A percentile compares a stretch with the other conserved stretches of the same genome.
Evolutionary conservation across 2,329 filamentous ascomycete genomes (phyloP).

Genomic region (Mycosphaerella arachidis): DNA sequence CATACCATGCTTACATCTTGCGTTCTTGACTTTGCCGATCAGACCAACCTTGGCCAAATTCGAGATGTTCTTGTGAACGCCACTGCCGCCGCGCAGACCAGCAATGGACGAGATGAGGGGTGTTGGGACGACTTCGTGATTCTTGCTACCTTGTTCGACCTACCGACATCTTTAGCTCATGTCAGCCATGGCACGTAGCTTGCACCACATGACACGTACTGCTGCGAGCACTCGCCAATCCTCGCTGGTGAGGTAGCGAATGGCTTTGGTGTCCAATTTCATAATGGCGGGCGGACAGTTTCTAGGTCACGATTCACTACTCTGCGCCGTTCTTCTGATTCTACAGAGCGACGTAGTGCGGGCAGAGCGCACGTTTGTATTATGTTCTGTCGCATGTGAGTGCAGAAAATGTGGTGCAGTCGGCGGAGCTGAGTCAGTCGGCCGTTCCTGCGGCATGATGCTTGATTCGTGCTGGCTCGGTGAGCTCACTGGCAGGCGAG

Average conservation of each 20-base stretch:
- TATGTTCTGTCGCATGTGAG: slow-evolving; percentile 1
- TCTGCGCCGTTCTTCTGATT: neutral
- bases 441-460: neutral
- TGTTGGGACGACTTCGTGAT: slow-evolving; percentile 95
- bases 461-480: neutral
- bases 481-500: slow-evolving; percentile 8
- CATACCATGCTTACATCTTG: slow-evolving; percentile 58
- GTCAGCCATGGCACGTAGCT: slow-evolving; percentile 9
- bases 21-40: slow-evolving; percentile 89
- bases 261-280: slow-evolving; percentile 90
- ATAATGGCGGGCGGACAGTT: slow-evolving; percentile 49
- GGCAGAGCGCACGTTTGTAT: neutral
- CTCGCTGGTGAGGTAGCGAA: slow-evolving; percentile 86
- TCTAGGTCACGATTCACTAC: neutral
- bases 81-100: slow-evolving; percentile 67
- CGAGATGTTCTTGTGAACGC: slow-evolving; percentile 83
- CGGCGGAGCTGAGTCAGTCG: slow-evolving; percentile 2
- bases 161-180: slow-evolving; percentile 37
- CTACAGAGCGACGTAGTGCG: neutral
- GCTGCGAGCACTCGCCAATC: slow-evolving; percentile 95
- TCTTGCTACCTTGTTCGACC: slow-evolving; percentile 91
- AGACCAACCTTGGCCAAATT: slow-evolving; percentile 85
- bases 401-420: slow-evolving; percentile 10
- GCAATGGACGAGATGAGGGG: slow-evolving; percentile 79
- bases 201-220: slow-evolving; percentile 50